Evolutionary conservation across 208 protist species (phyloP).

Genomic region (Herpetomonas samuelpessoai): DNA sequence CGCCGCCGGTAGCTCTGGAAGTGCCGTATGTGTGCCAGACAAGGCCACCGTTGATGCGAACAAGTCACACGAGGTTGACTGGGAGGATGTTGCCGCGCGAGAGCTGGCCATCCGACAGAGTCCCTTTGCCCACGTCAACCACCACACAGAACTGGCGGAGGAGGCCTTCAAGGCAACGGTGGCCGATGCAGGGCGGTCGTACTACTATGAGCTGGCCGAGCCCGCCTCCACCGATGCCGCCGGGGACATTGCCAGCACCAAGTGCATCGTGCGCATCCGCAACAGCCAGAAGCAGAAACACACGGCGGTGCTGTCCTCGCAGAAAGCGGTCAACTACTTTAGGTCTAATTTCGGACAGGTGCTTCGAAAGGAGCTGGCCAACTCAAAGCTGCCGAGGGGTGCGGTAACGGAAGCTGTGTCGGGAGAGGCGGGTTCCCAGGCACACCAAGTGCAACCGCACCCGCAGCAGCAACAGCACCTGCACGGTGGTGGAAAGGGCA

Average conservation of each 20-base stretch:
- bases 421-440: too few relatives aligned
- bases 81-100: constrained; percentile 1
- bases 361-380: constrained; percentile 61
- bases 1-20: background rate
- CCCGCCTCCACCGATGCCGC: constrained; percentile 7
- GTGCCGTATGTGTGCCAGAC: background rate
- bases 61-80: background rate
- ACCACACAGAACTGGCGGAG: background rate
- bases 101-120: constrained; percentile 18
- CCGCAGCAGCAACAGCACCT: constrained; percentile 2
- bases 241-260: constrained; percentile 36
- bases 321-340: constrained; percentile 76
- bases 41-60: background rate
- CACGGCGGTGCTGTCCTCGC: constrained; percentile 44
- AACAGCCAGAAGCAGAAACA: constrained; percentile 61
- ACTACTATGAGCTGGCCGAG: constrained; percentile 34
- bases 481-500: background rate
- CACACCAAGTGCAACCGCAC: too few relatives aligned
- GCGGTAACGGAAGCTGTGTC: constrained; percentile 13
- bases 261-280: constrained; percentile 74
- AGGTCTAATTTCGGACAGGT: constrained; percentile 73
- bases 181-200: constrained; percentile 8
- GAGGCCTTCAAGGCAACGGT: background rate
- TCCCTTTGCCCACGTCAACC: constrained; percentile 12
- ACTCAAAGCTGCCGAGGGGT: constrained; percentile 46